Percentiles rank a stretch among this genome's conserved stretches.
phyloP scores from a whole-genome alignment of 1,139 yeast species.

The Pichia cactophila region DNA sequence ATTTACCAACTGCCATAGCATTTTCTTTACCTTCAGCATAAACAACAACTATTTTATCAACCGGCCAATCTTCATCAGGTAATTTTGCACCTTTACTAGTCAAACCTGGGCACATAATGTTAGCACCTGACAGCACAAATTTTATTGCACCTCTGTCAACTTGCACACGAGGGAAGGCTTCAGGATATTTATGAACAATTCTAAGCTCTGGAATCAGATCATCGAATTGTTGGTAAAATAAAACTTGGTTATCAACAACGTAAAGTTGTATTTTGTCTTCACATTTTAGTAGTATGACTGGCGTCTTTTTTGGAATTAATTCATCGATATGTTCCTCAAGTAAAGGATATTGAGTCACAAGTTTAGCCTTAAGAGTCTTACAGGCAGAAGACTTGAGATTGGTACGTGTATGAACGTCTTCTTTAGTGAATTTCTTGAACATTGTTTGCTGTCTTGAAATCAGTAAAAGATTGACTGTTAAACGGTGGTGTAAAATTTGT shows the following conservation, averaged over 20 bases:
- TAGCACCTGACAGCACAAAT: slow-evolving; percentile 89
- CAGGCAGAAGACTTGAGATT: slow-evolving; percentile 91
- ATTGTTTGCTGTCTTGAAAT: slow-evolving; percentile 22
- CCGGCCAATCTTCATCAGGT: slow-evolving; percentile 62
- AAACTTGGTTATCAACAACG: slow-evolving; percentile 63
- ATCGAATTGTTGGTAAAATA: slow-evolving; percentile 77
- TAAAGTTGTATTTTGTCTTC: slow-evolving; percentile 83
- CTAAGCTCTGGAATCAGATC: slow-evolving; percentile 73
- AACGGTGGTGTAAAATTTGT: too few relatives aligned
- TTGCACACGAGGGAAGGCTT: slow-evolving; percentile 74
- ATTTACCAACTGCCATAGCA: slow-evolving; percentile 84
- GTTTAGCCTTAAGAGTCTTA: slow-evolving; percentile 67
- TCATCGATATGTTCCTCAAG: slow-evolving; percentile 73
- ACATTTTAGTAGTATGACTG: slow-evolving; percentile 74
- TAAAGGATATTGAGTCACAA: slow-evolving; percentile 64
- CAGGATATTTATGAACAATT: slow-evolving; percentile 76
- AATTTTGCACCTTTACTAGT: slow-evolving; percentile 84
- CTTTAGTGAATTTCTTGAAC: slow-evolving; percentile 71
- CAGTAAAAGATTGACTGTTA: neutral
- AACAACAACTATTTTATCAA: slow-evolving; percentile 67
- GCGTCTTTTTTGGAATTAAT: slow-evolving; percentile 87
- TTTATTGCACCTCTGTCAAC: slow-evolving; percentile 97
- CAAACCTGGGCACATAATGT: slow-evolving; percentile 95
- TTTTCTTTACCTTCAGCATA: slow-evolving; percentile 91
- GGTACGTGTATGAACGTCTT: slow-evolving; percentile 83